Percentiles rank a stretch among this genome's conserved stretches.
These are phyloP conservation scores for Zizania palustris DNA, from an alignment of 202 grass and related monocot genomes.

Conservation along the genomic window DNA sequence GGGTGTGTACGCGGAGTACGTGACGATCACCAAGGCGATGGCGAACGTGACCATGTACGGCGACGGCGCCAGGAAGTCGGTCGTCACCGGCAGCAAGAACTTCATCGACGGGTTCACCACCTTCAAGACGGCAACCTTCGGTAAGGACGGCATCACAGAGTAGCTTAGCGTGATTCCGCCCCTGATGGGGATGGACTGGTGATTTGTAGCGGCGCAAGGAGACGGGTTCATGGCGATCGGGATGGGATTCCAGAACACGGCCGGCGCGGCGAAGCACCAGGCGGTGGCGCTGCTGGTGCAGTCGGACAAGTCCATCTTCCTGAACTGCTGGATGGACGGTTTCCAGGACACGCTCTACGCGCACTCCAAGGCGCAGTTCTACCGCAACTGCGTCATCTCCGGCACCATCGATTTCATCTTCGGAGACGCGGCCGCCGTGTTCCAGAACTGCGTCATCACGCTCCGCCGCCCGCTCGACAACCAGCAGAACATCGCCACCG, in stretches of 20 bases:
- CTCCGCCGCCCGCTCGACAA: constrained; percentile 63
- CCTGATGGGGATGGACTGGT: not conserved
- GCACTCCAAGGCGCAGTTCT: constrained; percentile 81
- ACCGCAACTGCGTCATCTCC: constrained; percentile 78
- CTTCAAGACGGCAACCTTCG: constrained; percentile 74
- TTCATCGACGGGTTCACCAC: constrained; percentile 71
- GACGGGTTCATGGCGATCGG: constrained; percentile 82
- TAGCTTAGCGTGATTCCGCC: not conserved
- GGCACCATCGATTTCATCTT: constrained; percentile 93
- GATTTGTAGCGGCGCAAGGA: constrained; percentile 53
- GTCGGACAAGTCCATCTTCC: constrained; percentile 75
- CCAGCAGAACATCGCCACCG: constrained; percentile 68
- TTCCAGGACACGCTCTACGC: constrained; percentile 94
- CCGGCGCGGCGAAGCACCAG: constrained; percentile 79
- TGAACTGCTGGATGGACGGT: constrained; percentile 80
- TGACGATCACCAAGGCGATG: constrained; percentile 55
- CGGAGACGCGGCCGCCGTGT: constrained; percentile 86
- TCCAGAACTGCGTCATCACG: constrained; percentile 82
- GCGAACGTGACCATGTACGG: constrained; percentile 64
- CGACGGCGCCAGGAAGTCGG: constrained; percentile 70
- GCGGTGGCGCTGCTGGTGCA: constrained; percentile 84
- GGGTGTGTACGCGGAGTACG: constrained; percentile 74
- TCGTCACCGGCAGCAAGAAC: constrained; percentile 78
- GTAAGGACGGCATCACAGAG: constrained; percentile 40
- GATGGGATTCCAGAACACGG: constrained; percentile 90